Percentiles rank a stretch among this genome's conserved stretches.
Evolutionary conservation across 2,329 filamentous ascomycete species (phyloP).

Genomic region (Diaporthe citri): DNA sequence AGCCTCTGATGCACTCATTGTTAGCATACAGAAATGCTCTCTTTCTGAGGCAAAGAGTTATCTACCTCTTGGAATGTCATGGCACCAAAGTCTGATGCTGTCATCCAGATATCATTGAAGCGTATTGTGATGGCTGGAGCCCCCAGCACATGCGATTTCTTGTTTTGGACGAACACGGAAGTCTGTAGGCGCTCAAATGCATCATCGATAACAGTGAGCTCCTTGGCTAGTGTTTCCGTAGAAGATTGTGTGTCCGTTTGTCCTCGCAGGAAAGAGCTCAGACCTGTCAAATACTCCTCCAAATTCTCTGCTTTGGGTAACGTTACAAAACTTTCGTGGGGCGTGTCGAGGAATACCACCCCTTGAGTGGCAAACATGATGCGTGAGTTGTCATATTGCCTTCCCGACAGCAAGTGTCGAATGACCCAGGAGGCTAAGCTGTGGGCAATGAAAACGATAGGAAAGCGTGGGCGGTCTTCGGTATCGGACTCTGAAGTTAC

Average conservation of each 20-base stretch:
- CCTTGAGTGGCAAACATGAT: slow-evolving; percentile 1
- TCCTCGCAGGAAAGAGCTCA: neutral
- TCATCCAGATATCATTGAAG: neutral
- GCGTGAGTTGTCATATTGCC: neutral
- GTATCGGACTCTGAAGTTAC: neutral
- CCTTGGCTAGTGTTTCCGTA: neutral
- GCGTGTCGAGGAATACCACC: neutral
- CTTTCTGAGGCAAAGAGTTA: neutral
- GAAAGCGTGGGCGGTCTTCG: neutral
- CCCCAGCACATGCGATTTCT: neutral
- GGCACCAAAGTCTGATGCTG: neutral
- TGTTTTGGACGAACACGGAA: neutral
- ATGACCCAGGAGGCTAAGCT: slow-evolving; percentile 4
- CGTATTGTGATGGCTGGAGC: neutral
- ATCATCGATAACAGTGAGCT: neutral
- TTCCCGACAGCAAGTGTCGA: neutral
- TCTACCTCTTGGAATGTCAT: neutral
- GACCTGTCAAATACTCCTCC: neutral
- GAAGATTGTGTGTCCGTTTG: neutral
- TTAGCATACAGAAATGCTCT: neutral
- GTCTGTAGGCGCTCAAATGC: neutral
- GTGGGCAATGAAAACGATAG: neutral
- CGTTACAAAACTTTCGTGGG: neutral
- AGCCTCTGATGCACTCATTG: neutral
- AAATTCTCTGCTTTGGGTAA: neutral